Evolutionary conservation across 192 early-diverging fungal genomes (phyloP), one percentile per base, ranked within the genome.

Genomic region (Backusella morwellensis): DNA sequence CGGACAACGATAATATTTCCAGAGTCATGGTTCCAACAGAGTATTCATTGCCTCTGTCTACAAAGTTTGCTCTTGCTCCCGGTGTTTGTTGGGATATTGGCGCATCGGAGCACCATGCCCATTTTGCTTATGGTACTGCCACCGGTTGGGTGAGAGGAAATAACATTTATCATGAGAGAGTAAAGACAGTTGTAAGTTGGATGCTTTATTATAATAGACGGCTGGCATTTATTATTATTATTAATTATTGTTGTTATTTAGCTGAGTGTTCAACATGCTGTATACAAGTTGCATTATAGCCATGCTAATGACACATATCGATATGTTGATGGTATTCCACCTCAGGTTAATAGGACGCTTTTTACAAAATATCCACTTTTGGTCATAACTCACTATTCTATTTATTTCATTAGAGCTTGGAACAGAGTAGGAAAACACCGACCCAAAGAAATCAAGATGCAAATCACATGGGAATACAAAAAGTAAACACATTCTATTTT

Each of bases 281-380:
- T 73, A 19, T 81, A 81, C 50, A 66, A 71, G 35, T n/a, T 82
- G 54, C 35, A 56, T 40, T 72, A 77, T 59, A 23, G 66, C 26
- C 59, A 82, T 35, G 15, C 32, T 17, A 52, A 34, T 35, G 50
- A 70, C 17, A 68, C 1, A 52, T 78, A 78, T 21, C 32, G 44
- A 14, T 82, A 75, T 63, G 41, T 77, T 4, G 80, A 82, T 73
- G 73, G 76, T 36, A 23, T 81, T 36, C 41, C 19, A 26, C 52
- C 50, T 29, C 15, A 42, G 42, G 80, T 77, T 50, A 50, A 50
- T 50, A 50, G 1, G 66, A 75, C 29, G 36, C 19, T 29, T 23
- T 26, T n/a, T 32, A 32, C 32, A 50, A 50, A 50, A 50, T 50
- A 50, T 50, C 6, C 47, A n/a, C 17, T 6, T 6, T 21, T n/a